phyloP scores from a whole-genome alignment of 2,329 filamentous ascomycete species.

The Onygena corvina region DNA sequence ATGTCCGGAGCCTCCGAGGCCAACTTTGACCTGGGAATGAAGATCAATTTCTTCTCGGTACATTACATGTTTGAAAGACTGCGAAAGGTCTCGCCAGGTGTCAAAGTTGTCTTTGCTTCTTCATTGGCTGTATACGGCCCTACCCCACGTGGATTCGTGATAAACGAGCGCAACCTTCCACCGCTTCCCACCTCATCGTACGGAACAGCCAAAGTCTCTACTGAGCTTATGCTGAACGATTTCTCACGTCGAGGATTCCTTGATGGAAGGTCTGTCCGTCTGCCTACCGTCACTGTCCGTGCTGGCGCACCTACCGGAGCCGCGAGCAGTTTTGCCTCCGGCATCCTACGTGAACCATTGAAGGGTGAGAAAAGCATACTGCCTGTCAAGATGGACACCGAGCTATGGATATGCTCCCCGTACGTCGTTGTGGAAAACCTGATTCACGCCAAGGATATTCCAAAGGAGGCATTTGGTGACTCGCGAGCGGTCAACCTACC shows the following conservation, averaged over 20 bases:
- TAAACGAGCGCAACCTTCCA: conserved; percentile 36
- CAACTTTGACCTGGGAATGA: conserved; percentile 42
- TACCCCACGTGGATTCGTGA: conserved; percentile 32
- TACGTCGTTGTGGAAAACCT: conserved; percentile 44
- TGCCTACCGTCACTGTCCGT: conserved; percentile 42
- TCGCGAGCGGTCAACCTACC: conserved; percentile 45
- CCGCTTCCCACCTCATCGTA: conserved; percentile 40
- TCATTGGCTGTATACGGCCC: conserved; percentile 42
- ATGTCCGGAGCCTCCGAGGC: conserved; percentile 43
- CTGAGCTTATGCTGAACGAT: conserved; percentile 41
- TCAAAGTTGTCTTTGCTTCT: conserved; percentile 40
- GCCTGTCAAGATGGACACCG: conserved; percentile 41
- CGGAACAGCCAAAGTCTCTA: conserved; percentile 42
- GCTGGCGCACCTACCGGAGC: conserved; percentile 42
- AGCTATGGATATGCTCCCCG: conserved; percentile 48
- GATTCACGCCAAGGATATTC: conserved; percentile 40
- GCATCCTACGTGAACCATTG: conserved; percentile 44
- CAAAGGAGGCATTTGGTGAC: conserved; percentile 41
- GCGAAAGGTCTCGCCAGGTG: conserved; percentile 34
- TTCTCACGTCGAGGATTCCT: conserved; percentile 41
- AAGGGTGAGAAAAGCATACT: conserved; percentile 40
- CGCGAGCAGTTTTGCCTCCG: conserved; percentile 41
- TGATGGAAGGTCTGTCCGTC: conserved; percentile 35
- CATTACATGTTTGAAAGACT: conserved; percentile 40
- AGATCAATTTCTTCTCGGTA: conserved; percentile 40